A percentile compares a stretch with the other conserved stretches of the same genome.
Evolutionary conservation across 208 protist genomes (phyloP).

Genomic region (Leishmania mexicana): DNA sequence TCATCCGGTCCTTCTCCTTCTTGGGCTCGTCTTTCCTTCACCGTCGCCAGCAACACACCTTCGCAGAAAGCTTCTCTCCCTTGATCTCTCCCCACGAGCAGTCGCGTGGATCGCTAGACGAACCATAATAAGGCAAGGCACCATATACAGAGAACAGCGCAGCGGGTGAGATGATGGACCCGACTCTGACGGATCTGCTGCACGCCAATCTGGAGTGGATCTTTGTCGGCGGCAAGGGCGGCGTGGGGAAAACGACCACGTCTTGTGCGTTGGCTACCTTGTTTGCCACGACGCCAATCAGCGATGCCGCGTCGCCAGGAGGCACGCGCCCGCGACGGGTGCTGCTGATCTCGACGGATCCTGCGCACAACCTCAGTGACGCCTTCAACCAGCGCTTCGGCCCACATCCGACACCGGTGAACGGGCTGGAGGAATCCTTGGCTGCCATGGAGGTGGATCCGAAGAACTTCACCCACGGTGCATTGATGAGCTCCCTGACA

Average conservation of each 20-base stretch:
- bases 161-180: slow-evolving; percentile 29
- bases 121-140: not conserved
- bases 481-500: slow-evolving; percentile 13
- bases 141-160: not conserved
- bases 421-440: slow-evolving; percentile 79
- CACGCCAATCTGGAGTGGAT: slow-evolving; percentile 69
- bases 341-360: slow-evolving; percentile 98
- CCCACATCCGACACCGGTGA: slow-evolving; percentile 82
- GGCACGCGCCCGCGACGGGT: slow-evolving; percentile 68
- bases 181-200: slow-evolving; percentile 48
- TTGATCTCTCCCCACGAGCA: not conserved
- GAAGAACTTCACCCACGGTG: slow-evolving; percentile 37
- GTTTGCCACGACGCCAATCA: slow-evolving; percentile 83
- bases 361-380: slow-evolving; percentile 99
- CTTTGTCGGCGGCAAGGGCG: slow-evolving; percentile 98
- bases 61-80: not conserved
- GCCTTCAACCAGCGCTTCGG: slow-evolving; percentile 97
- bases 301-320: slow-evolving; percentile 17
- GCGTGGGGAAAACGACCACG: slow-evolving; percentile 98
- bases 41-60: not conserved
- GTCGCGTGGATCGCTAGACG: not conserved
- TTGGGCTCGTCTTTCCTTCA: not conserved
- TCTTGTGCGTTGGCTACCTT: slow-evolving; percentile 92
- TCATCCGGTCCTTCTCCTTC: not conserved
- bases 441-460: slow-evolving; percentile 96